Base-by-base conservation (phyloP, 768 basidiomycete genomes). In the Pulveroboletus ravenelii region DNA sequence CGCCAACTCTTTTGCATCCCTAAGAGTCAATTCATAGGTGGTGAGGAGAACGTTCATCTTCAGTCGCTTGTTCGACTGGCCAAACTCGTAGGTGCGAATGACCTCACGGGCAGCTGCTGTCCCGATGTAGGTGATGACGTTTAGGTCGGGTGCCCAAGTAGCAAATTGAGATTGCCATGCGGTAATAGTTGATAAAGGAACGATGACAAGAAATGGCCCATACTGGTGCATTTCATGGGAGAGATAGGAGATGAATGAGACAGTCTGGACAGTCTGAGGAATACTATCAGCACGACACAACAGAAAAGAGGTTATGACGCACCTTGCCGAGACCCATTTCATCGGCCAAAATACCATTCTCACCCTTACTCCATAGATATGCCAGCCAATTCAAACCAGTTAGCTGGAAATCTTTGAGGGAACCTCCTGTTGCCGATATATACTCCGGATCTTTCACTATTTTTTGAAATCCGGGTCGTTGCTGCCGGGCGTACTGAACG, bases 271-370 rank as follows among this genome's bases (percentile, higher is more conserved):
- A 17, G 89, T 92, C 88, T 92, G 53, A 3, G 34, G 10, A 37
- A 36, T 54, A 14, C 10, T 14, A 46, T 62, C 44, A 61, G 52
- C n/a, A 51, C 17, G 50, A 57, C 40, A 20, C 57, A 32, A 6
- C 0, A 32, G 42, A 52, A 15, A 29, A 34, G 15, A 50, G 27
- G 10, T n/a, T 30, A 25, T 25, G 17, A 59, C 47, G 54, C 41
- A 88, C 80, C 82, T 99, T 99, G 47, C 96, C 96, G 23, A 99
- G 86, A 66, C 96, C 96, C 96, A 98, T 99, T 78, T 99, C 96
- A 63, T 99, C 96, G 1, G 96, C 96, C 32, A 99, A 73, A 52
- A 99, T 96, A 17, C 96, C 96, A 64, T 98, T 98, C 60, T 95
- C 88, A 9, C 90, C 90, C 59, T 91, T 84, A 57, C 80, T 84